A percentile compares a stretch with the other conserved stretches of the same genome.
These are phyloP conservation scores for Nigrograna mackinnonii DNA, from an alignment of 2,329 filamentous ascomycete genomes.

Conservation along the genomic window DNA sequence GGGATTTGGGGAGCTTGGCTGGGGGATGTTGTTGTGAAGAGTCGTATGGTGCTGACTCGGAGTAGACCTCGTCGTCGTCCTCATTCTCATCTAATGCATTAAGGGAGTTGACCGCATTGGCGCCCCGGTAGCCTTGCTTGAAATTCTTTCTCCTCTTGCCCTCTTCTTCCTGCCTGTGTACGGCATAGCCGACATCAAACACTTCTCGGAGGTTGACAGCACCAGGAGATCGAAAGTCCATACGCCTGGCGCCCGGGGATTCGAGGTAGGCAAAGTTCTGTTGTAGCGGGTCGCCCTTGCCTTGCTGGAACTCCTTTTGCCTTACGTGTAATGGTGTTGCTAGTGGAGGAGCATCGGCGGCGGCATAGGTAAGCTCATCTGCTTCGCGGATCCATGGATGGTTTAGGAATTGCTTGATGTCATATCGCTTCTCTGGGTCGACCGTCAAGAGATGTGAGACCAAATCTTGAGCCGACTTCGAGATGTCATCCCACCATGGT, in stretches of 20 bases:
- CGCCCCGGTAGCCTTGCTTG: slow-evolving; percentile 68
- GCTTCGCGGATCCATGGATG: slow-evolving; percentile 89
- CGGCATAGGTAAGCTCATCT: slow-evolving; percentile 68
- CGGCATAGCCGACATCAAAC: slow-evolving; percentile 97
- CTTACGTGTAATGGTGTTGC: slow-evolving; percentile 65
- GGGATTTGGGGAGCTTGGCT: slow-evolving; percentile 69
- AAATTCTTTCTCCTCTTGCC: slow-evolving; percentile 88
- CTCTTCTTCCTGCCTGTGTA: slow-evolving; percentile 95
- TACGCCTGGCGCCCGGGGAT: slow-evolving; percentile 68
- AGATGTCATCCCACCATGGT: slow-evolving; percentile 99
- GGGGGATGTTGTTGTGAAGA: slow-evolving; percentile 53
- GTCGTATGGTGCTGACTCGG: slow-evolving; percentile 61
- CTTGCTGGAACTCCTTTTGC: slow-evolving; percentile 55
- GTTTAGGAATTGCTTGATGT: slow-evolving; percentile 88
- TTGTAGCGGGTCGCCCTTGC: slow-evolving; percentile 45
- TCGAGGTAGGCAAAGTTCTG: slow-evolving; percentile 59
- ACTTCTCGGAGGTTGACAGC: slow-evolving; percentile 95
- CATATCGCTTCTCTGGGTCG: slow-evolving; percentile 92
- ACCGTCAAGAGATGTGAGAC: slow-evolving; percentile 93
- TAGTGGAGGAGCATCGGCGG: slow-evolving; percentile 71
- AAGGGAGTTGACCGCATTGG: slow-evolving; percentile 66
- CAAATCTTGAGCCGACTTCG: slow-evolving; percentile 89
- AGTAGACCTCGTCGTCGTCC: slow-evolving; percentile 68
- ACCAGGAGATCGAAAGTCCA: slow-evolving; percentile 94
- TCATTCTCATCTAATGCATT: slow-evolving; percentile 68